Evolutionary conservation across 2,329 filamentous ascomycete species (phyloP).

Genomic region (Leptographium wingfieldii): DNA sequence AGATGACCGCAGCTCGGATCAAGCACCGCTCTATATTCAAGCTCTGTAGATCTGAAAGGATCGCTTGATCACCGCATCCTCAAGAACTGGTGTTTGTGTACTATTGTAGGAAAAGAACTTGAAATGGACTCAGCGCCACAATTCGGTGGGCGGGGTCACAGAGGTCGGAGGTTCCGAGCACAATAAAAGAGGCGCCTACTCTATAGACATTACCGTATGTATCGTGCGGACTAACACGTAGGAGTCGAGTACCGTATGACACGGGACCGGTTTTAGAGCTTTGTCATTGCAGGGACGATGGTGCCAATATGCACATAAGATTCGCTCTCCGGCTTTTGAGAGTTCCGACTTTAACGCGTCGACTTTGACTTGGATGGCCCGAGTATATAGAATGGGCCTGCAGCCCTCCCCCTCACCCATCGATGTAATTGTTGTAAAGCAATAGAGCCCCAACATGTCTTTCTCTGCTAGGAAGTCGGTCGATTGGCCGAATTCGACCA

Average conservation of each 20-base stretch:
- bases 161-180: background rate
- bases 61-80: background rate
- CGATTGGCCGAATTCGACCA: background rate
- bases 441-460: background rate
- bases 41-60: background rate
- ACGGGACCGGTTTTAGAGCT: background rate
- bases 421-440: background rate
- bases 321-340: background rate
- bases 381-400: background rate
- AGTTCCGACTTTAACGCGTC: background rate
- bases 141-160: background rate
- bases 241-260: background rate
- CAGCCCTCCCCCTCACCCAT: background rate
- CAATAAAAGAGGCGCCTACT: background rate
- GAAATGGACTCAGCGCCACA: background rate
- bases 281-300: background rate
- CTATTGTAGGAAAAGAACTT: background rate
- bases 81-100: background rate
- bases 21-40: background rate
- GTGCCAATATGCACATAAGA: background rate
- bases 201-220: background rate
- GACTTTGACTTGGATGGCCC: background rate
- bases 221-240: too few relatives aligned
- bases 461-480: background rate
- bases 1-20: background rate